These are phyloP conservation scores for Amphibolis antarctica DNA, from an alignment of 106 monocot species.

Conservation along the genomic window DNA sequence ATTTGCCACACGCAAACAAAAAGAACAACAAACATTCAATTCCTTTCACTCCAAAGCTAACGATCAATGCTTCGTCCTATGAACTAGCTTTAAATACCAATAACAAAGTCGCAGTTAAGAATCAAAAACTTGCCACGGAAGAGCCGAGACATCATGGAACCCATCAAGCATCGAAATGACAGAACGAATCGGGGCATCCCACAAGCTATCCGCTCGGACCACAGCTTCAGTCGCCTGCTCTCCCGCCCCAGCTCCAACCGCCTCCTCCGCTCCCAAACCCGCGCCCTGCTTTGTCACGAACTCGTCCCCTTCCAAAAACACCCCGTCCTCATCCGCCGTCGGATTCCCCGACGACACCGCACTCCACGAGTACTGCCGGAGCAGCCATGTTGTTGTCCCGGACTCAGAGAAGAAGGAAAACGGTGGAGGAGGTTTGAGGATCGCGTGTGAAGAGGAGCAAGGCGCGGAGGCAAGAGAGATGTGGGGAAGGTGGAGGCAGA, in stretches of 20 bases:
- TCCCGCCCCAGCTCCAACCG: slow-evolving; percentile 7
- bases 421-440: not conserved
- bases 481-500: not conserved
- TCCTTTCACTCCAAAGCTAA: not conserved
- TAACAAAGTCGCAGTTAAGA: too few species aligned
- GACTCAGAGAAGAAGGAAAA: not conserved
- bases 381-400: not conserved
- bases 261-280: not conserved
- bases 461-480: not conserved
- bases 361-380: slow-evolving; percentile 6
- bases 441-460: not conserved
- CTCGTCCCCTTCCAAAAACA: not conserved
- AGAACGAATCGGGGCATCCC: slow-evolving; percentile 24
- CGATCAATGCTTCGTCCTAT: not conserved
- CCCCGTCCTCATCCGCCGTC: not conserved
- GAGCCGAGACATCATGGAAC: slow-evolving; percentile 48
- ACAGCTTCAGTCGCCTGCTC: not conserved
- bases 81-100: too few species aligned
- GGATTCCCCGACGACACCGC: not conserved
- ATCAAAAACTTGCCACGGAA: slow-evolving; percentile 48
- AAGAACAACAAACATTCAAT: not conserved
- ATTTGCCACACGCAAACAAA: not conserved
- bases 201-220: slow-evolving; percentile 14
- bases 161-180: slow-evolving; percentile 47
- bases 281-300: not conserved